Evolutionary conservation across 306 rosid species (phyloP), one percentile per base, ranked within the genome.

Genomic region (Canavalia ensiformis): DNA sequence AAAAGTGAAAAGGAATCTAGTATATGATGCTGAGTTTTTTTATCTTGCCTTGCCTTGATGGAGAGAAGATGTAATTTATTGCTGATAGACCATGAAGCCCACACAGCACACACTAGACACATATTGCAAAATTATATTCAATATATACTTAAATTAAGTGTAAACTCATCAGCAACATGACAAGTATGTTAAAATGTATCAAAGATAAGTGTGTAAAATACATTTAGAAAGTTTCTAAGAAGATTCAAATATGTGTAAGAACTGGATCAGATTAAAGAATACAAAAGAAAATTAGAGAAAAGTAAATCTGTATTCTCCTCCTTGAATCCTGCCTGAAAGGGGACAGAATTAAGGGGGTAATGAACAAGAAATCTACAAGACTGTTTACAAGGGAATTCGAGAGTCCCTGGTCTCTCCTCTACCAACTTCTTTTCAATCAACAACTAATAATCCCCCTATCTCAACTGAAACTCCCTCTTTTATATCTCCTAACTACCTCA

Each of bases 11-110:
- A 35, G 1, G 52, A 44, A 31, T 28, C 10, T 37, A 12, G 70
- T 64, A 35, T 64, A 64, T 35, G 45, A 62, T 62, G 12, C 47
- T 63, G 50, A 37, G 33, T 65, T 65, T 31, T 65, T 65, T 11
- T 65, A 39, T 65, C 70, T 65, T 37, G 1, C 58, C 25, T 18
- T 18, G 31, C 44, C 11, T 18, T 18, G 7, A 10, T 9, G 41
- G 29, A 30, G 42, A 50, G 57, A 58, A 58, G 8, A 41, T 62
- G 7, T 68, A 10, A 54, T 29, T 18, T 50, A 41, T 51, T 77
- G 31, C 34, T 50, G 11, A n/a, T 29, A 54, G 42, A 69, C 42
- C 4, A 7, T 45, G 33, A 18, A 59, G 64, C 41, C 35, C 42
- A 57, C 42, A 59, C 42, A 57, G 9, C 6, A 34, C 68, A 63